Percentiles rank a stretch among this genome's conserved stretches.
phyloP scores from a whole-genome alignment of 1,139 yeast species.

The Candida labiduridarum region DNA sequence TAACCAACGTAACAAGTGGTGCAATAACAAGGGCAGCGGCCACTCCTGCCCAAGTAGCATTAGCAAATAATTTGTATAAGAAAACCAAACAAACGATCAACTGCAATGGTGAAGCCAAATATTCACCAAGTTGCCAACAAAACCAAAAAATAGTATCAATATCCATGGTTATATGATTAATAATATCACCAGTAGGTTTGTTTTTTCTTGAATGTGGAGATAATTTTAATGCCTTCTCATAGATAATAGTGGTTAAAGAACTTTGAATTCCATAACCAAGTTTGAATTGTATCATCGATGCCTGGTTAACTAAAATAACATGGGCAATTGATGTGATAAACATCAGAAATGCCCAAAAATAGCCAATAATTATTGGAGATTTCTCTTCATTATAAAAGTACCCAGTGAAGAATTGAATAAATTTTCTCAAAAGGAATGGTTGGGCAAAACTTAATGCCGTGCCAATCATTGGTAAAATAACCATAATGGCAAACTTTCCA shows the following conservation, averaged over 20 bases:
- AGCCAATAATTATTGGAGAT: constrained; percentile 29
- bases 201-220: constrained; percentile 40
- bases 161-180: constrained; percentile 43
- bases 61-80: constrained; percentile 32
- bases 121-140: constrained; percentile 23
- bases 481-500: constrained; percentile 10
- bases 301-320: constrained; percentile 29
- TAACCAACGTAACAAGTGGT: constrained; percentile 35
- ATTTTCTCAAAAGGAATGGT: constrained; percentile 35
- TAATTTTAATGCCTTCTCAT: constrained; percentile 36
- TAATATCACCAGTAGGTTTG: constrained; percentile 45
- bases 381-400: constrained; percentile 20
- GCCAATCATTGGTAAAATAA: constrained; percentile 23
- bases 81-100: constrained; percentile 30
- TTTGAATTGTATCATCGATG: constrained; percentile 21
- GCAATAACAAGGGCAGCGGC: constrained; percentile 34
- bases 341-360: constrained; percentile 30
- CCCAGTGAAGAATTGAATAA: constrained; percentile 30
- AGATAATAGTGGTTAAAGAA: constrained; percentile 33
- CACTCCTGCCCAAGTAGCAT: constrained; percentile 40
- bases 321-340: constrained; percentile 27
- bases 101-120: constrained; percentile 58
- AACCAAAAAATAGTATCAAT: constrained; percentile 30
- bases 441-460: constrained; percentile 25
- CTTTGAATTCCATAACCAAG: constrained; percentile 23